A percentile compares a stretch with the other conserved stretches of the same genome.
Evolutionary conservation across 1,139 yeast species (phyloP).

Genomic region (Kodamaea ohmeri): DNA sequence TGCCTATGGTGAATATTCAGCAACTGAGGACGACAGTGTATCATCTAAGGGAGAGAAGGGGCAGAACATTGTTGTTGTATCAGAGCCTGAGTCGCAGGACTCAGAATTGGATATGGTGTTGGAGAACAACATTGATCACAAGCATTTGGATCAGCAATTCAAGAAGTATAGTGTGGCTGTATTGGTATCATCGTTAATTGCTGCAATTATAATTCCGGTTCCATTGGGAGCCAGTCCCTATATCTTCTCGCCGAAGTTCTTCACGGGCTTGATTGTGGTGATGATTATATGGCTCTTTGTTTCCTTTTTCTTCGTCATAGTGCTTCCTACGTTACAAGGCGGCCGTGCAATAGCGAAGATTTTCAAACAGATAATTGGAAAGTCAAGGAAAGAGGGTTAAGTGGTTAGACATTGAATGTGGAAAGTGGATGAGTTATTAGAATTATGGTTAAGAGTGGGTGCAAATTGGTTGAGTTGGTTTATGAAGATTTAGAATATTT

Average conservation of each 20-base stretch:
- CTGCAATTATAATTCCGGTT: slow-evolving; percentile 20
- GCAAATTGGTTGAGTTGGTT: no score
- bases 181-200: slow-evolving; percentile 14
- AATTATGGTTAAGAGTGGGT: no score
- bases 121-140: slow-evolving; percentile 15
- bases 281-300: slow-evolving; percentile 21
- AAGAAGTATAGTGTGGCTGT: slow-evolving; percentile 21
- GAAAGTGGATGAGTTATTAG: no score
- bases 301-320: slow-evolving; percentile 18
- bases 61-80: slow-evolving; percentile 2
- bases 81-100: slow-evolving; percentile 2
- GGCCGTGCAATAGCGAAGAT: slow-evolving; percentile 13
- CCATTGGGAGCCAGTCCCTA: slow-evolving; percentile 18
- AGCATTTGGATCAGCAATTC: slow-evolving; percentile 16
- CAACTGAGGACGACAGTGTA: no score
- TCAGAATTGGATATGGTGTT: slow-evolving; percentile 9
- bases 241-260: slow-evolving; percentile 19
- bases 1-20: not conserved
- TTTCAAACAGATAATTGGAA: slow-evolving; percentile 7
- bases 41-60: slow-evolving; percentile 2
- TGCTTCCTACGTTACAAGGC: slow-evolving; percentile 19
- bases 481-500: no score
- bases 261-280: slow-evolving; percentile 18
- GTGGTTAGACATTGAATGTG: no score
- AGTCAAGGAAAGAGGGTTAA: not conserved